Evolutionary conservation across 2,329 filamentous ascomycete species (phyloP), one percentile per base, ranked within the genome.

Genomic region (Stagonosporopsis tanaceti): DNA sequence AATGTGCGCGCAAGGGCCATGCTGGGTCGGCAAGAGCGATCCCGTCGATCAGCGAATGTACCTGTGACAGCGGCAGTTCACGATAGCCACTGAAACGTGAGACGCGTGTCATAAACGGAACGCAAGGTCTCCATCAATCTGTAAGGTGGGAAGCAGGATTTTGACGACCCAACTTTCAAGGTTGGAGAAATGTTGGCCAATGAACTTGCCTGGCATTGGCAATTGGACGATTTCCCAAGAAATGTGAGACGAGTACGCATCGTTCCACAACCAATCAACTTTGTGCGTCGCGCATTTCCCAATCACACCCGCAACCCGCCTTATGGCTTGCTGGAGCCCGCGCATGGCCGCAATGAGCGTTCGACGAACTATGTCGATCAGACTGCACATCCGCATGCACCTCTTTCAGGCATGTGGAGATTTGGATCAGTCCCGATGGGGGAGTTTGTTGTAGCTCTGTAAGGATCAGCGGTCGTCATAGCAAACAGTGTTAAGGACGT

Each of bases 51-150:
- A 6, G 34, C 17, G 15, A 50, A 45, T 48, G 48, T 40, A 53
- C 39, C 38, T 57, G 48, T 46, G 39, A 53, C 54, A 48, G 39
- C 39, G 17, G 20, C 38, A 35, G 34, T 22, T 28, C 54, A 53
- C 39, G 25, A 34, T 35, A 24, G n/a, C 54, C 54, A 57, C 30
- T 57, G 54, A 53, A 57, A 57, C 34, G 6, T 37, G 39, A 52
- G 45, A 53, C 39, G 39, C 50, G 50, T 40, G 35, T 27, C 45
- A 15, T 44, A 25, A 25, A 28, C 32, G 48, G 48, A 53, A 57
- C 48, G 39, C 25, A 53, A 45, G 48, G 44, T 34, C 15, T 14
- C 40, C 24, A 6, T 45, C 12, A 4, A 32, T 39, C 34, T 14
- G 9, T 41, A n/a, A 39, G 34, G 50, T 34, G 32, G 32, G 28